These are phyloP conservation scores for Lumnitzera littorea DNA, from an alignment of 345 rosid genomes.

Conservation along the genomic window DNA sequence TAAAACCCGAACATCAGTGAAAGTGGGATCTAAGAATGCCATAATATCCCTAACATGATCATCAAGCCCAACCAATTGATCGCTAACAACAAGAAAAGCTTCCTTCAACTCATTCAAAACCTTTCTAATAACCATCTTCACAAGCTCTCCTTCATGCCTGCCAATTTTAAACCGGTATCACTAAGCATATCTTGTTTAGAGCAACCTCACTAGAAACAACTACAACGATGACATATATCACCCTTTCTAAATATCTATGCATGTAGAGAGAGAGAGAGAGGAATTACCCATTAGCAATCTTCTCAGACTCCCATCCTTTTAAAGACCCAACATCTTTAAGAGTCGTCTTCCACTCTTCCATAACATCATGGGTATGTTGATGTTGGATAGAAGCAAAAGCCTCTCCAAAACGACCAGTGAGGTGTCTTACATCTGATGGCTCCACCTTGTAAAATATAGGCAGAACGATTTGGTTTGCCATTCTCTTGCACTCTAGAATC, in stretches of 20 bases:
- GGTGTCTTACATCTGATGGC: conserved; percentile 13
- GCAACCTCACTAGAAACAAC: too few relatives aligned
- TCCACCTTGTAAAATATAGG: conserved; percentile 15
- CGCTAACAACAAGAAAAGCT: conserved; percentile 13
- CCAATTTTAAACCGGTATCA: neutral
- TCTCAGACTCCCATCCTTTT: conserved; percentile 18
- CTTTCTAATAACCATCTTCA: conserved; percentile 10
- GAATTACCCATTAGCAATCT: conserved; percentile 13
- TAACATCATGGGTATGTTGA: neutral
- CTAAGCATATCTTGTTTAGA: too few relatives aligned
- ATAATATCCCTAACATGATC: conserved; percentile 7
- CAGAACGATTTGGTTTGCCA: conserved; percentile 8
- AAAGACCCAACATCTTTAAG: conserved; percentile 15
- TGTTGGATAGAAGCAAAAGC: conserved; percentile 4
- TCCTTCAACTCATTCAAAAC: conserved; percentile 14
- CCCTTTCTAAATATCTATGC: too few relatives aligned
- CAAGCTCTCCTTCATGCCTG: conserved; percentile 17
- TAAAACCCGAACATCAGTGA: conserved; percentile 7
- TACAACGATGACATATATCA: too few relatives aligned
- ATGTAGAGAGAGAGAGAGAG: too few relatives aligned
- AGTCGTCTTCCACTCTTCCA: conserved; percentile 15
- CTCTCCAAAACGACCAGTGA: conserved; percentile 7
- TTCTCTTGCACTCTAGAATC: conserved; percentile 14
- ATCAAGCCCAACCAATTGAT: conserved; percentile 12
- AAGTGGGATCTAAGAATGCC: conserved; percentile 7